Percentiles rank a stretch among this genome's conserved stretches.
phyloP scores from a whole-genome alignment of 1,284 basidiomycete species.

The Porodaedalea pini region DNA sequence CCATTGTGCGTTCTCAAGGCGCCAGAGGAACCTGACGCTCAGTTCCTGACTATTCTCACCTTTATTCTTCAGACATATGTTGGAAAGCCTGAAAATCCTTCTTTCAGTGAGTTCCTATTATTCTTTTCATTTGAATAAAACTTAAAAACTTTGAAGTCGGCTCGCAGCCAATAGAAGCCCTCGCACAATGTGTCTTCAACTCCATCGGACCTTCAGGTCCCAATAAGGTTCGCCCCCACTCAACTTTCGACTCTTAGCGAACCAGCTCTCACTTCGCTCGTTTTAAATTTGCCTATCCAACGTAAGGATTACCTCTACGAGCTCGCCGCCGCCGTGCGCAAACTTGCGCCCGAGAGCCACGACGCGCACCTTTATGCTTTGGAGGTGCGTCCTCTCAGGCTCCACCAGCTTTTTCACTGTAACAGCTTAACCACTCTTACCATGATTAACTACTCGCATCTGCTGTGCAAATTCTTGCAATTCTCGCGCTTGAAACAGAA shows the following conservation, averaged over 20 bases:
- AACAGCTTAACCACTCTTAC: too few relatives aligned
- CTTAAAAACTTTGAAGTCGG: conserved; percentile 51
- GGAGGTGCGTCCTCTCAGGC: conserved; percentile 47
- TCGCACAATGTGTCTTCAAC: conserved; percentile 67
- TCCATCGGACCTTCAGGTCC: conserved; percentile 79
- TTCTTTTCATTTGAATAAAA: background rate
- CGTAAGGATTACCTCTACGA: conserved; percentile 79
- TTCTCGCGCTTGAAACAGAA: background rate
- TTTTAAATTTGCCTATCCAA: too few relatives aligned
- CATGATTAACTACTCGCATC: too few relatives aligned
- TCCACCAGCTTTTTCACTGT: conserved; percentile 26
- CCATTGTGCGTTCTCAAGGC: conserved; percentile 27
- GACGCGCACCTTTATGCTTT: conserved; percentile 77
- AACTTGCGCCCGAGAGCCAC: conserved; percentile 67
- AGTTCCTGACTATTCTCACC: background rate
- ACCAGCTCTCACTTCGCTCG: background rate
- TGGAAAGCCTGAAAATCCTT: conserved; percentile 72
- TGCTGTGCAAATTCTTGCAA: too few relatives aligned
- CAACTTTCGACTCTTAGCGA: too few relatives aligned
- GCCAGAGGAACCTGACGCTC: too few relatives aligned
- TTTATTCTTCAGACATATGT: conserved; percentile 60
- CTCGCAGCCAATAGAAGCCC: conserved; percentile 64
- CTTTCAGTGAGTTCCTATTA: conserved; percentile 57
- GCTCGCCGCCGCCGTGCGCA: conserved; percentile 63
- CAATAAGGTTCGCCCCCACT: conserved; percentile 74